Evolutionary conservation across 2,329 filamentous ascomycete genomes (phyloP).

Genomic region (Fusarium sororula): DNA sequence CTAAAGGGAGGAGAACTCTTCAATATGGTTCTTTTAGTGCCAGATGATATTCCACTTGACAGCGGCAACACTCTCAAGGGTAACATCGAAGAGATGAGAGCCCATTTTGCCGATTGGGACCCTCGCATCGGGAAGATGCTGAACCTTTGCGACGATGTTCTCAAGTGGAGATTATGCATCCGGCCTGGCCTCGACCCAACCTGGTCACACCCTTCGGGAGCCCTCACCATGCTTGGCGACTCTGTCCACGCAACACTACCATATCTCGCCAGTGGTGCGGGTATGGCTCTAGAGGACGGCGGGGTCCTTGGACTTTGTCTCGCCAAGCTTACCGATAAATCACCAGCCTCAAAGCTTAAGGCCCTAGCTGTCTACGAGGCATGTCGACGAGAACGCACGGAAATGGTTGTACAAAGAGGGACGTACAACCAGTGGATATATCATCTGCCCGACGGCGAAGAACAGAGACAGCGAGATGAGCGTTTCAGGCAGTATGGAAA

Average conservation of each 20-base stretch:
- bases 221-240: background rate
- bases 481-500: background rate
- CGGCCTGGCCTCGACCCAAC: conserved; percentile 57
- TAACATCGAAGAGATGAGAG: conserved; percentile 54
- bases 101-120: conserved; percentile 66
- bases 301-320: background rate
- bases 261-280: background rate
- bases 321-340: background rate
- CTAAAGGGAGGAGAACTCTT: conserved; percentile 45
- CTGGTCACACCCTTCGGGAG: conserved; percentile 64
- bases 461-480: conserved; percentile 58
- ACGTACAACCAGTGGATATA: conserved; percentile 71
- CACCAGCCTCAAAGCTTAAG: background rate
- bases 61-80: background rate
- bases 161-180: conserved; percentile 69
- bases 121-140: conserved; percentile 65
- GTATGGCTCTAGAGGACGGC: background rate
- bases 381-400: conserved; percentile 53
- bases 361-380: background rate
- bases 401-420: conserved; percentile 66
- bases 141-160: conserved; percentile 64
- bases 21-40: background rate
- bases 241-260: background rate
- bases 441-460: conserved; percentile 66
- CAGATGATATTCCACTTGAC: background rate